A percentile compares a stretch with the other conserved stretches of the same genome.
Evolutionary conservation across 1,284 basidiomycete species (phyloP).

Genomic region (Pterulicium gracile): DNA sequence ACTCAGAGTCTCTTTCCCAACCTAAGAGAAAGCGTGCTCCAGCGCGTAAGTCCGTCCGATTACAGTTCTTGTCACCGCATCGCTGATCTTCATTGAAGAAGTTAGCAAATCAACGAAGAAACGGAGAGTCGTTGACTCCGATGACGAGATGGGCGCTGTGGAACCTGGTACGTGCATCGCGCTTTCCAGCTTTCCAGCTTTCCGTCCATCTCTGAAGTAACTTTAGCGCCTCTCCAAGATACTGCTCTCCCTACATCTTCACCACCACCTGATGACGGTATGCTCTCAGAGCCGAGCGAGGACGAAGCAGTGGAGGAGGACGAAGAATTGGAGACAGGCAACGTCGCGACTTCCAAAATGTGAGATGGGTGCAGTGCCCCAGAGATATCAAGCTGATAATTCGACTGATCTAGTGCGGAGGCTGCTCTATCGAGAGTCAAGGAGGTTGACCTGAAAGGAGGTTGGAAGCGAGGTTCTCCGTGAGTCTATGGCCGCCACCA

Average conservation of each 20-base stretch:
- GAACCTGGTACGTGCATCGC: not conserved
- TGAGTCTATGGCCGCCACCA: slow-evolving; percentile 33
- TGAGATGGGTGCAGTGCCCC: slow-evolving; percentile 24
- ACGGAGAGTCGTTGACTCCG: slow-evolving; percentile 4
- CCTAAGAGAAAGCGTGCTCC: too few species aligned
- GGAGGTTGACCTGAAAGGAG: slow-evolving; percentile 73
- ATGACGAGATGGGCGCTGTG: slow-evolving; percentile 11
- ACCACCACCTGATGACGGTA: slow-evolving; percentile 27
- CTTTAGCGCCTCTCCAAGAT: slow-evolving; percentile 7
- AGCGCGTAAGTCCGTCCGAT: too few species aligned
- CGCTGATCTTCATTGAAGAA: too few species aligned
- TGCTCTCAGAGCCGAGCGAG: slow-evolving; percentile 22
- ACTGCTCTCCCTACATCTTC: slow-evolving; percentile 16
- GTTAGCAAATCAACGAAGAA: not conserved
- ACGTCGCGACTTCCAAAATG: slow-evolving; percentile 46
- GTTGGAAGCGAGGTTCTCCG: slow-evolving; percentile 85
- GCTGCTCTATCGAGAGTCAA: slow-evolving; percentile 49
- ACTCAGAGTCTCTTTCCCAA: too few species aligned
- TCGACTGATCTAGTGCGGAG: slow-evolving; percentile 45
- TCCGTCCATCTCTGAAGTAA: too few species aligned
- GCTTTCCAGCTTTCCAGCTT: not conserved
- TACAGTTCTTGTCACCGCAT: too few species aligned
- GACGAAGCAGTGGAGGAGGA: slow-evolving; percentile 50
- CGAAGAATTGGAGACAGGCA: slow-evolving; percentile 21
- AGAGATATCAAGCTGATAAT: not conserved